Evolutionary conservation across 139 green algal species (phyloP), one percentile per base, ranked within the genome.

Genomic region (Coccomyxa sp.): DNA sequence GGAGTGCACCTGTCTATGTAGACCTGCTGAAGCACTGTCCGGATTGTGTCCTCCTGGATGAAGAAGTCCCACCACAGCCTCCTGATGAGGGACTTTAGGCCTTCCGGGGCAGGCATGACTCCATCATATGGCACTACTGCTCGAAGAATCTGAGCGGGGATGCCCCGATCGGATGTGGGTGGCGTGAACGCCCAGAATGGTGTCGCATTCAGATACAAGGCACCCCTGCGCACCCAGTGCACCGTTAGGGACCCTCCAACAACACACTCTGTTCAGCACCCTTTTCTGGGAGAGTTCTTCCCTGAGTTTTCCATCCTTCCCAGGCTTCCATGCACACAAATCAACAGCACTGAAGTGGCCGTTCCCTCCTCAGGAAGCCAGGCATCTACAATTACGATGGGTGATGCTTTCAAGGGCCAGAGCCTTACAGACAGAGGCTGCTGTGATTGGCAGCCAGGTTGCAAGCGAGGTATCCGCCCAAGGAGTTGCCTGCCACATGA

Each of bases 141-240:
- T 9, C 40, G 72, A 27, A 71, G 33, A 14, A 77, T 37, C 9
- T 39, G 33, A 16, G 39, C 50, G 18, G 73, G 38, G 33, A 64
- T 18, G 18, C 27, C 5, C 50, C 27, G 50, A 10, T 39, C 54
- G 39, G 82, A 72, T 39, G 78, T 72, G 24, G 44, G 70, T 7
- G 78, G 78, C 55, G 64, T 78, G 44, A 82, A 82, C 16, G 70
- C 36, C 78, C 78, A 82, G 74, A 82, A 82, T 8, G 78, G 78
- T 27, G 78, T 82, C 31, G 78, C 78, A 33, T 82, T 82, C 78
- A 82, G 29, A 36, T 77, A 76, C 16, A 82, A 35, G 10, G 82
- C 54, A 29, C 78, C 78, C 39, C 78, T 82, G 78, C 70, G 44
- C 18, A 31, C 16, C 50, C 40, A n/a, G n/a, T n/a, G n/a, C n/a